Evolutionary conservation across 1,284 basidiomycete species (phyloP), one percentile per base, ranked within the genome.

Genomic region (Ustilago crameri): DNA sequence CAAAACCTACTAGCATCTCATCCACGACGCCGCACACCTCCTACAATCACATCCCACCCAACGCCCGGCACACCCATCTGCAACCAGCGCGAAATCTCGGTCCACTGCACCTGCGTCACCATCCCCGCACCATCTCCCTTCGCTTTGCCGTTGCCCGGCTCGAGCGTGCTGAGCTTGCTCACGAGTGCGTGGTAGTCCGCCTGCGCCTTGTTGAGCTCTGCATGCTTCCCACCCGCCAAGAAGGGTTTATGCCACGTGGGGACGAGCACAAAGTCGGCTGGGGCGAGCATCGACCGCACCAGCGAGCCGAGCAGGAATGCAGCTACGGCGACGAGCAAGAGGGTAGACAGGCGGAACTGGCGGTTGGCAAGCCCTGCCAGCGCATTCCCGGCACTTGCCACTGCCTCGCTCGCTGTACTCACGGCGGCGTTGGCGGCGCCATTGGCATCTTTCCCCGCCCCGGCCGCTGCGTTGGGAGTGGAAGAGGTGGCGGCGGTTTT

Each of bases 301-400:
- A 98, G 86, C 12, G 92, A 95, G 35, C 95, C 95, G 67, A 97
- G 86, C 69, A 98, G 85, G 84, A 98, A 95, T 35, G 92, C 91
- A 66, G 95, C 91, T 67, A 98, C 83, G 44, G 90, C 93, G 17
- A 91, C 88, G 58, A 95, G 85, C 66, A 98, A 82, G 41, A 83
- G 27, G 5, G 76, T 68, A 17, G 70, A 73, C 49, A 79, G 75
- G 5, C 64, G 53, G 35, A 65, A 57, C 18, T 49, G 49, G 15
- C 35, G 46, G 4, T 53, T 74, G 1, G 57, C 59, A 1, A 55
- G 44, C 38, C 59, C 43, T 10, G 54, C 58, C 1, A 72, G 34
- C 2, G 69, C 66, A 37, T 48, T 67, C 9, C 63, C 49, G 8
- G 63, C 64, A 34, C 41, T 49, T 1, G 59, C 56, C 2, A 53